A percentile compares a stretch with the other conserved stretches of the same genome.
These are phyloP conservation scores for Suaeda aralocaspica DNA, from an alignment of 148 eudicot species.

Conservation along the genomic window DNA sequence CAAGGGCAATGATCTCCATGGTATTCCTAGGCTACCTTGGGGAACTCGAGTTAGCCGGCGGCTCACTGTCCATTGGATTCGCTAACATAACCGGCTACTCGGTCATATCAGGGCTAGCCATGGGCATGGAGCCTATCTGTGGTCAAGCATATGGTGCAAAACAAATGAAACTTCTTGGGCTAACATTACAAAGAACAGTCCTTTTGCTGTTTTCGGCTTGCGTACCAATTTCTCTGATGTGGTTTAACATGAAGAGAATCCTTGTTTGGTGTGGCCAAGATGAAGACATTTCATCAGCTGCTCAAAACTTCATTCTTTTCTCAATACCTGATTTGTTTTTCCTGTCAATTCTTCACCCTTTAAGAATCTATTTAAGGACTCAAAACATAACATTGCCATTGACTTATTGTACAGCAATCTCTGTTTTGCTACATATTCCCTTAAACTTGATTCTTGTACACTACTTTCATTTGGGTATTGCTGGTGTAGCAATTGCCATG, in stretches of 20 bases:
- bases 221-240: conserved; percentile 70
- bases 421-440: conserved; percentile 65
- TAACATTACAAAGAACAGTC: conserved; percentile 78
- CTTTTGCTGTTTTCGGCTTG: conserved; percentile 60
- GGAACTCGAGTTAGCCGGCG: conserved; percentile 81
- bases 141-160: conserved; percentile 93
- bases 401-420: conserved; percentile 56
- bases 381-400: conserved; percentile 72
- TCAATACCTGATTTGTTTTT: conserved; percentile 79
- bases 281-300: conserved; percentile 51
- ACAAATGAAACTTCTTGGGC: conserved; percentile 70
- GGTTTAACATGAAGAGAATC: conserved; percentile 78
- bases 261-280: conserved; percentile 76
- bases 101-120: conserved; percentile 83
- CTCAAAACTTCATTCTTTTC: conserved; percentile 61
- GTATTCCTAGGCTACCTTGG: conserved; percentile 91
- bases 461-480: conserved; percentile 54
- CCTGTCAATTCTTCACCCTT: conserved; percentile 73
- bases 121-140: conserved; percentile 99
- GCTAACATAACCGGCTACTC: conserved; percentile 98
- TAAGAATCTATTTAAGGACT: conserved; percentile 64
- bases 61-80: conserved; percentile 79
- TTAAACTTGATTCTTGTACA: conserved; percentile 57
- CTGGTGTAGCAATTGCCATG: conserved; percentile 71
- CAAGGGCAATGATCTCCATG: conserved; percentile 95